These are phyloP conservation scores for Serendipita sp. DNA, from an alignment of 768 basidiomycete species.

Conservation along the genomic window DNA sequence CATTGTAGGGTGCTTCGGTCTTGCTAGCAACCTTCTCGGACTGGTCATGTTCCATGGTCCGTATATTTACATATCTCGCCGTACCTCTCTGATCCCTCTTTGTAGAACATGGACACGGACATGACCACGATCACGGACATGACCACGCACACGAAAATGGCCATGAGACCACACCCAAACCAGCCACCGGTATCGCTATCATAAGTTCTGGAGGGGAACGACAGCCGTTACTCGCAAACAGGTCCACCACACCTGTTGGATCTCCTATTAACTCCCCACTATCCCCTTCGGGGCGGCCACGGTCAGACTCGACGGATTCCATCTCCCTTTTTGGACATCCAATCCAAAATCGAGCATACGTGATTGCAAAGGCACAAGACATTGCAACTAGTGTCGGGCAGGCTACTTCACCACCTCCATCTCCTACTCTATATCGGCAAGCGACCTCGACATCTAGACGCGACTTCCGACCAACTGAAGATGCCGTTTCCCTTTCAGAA, in stretches of 20 bases:
- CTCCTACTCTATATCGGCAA: neutral
- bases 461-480: neutral
- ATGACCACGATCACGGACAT: slow-evolving; percentile 20
- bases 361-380: slow-evolving; percentile 1
- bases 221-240: neutral
- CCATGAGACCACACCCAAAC: slow-evolving; percentile 5
- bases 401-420: neutral
- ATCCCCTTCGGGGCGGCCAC: neutral
- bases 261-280: neutral
- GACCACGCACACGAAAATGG: neutral
- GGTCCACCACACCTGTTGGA: neutral
- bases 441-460: neutral
- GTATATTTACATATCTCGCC: slow-evolving; percentile 13
- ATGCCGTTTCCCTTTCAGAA: neutral
- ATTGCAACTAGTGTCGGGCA: neutral
- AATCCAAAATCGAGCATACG: neutral
- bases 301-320: neutral
- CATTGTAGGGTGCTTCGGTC: slow-evolving; percentile 73
- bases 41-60: slow-evolving; percentile 88
- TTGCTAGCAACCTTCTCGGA: slow-evolving; percentile 84
- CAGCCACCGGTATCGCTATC: slow-evolving; percentile 9
- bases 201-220: neutral
- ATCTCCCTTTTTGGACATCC: slow-evolving; percentile 1
- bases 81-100: neutral
- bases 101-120: slow-evolving; percentile 53